Evolutionary conservation across 73 alveolate species (phyloP), one percentile per base, ranked within the genome.

Genomic region (Paramecium octaurelia): DNA sequence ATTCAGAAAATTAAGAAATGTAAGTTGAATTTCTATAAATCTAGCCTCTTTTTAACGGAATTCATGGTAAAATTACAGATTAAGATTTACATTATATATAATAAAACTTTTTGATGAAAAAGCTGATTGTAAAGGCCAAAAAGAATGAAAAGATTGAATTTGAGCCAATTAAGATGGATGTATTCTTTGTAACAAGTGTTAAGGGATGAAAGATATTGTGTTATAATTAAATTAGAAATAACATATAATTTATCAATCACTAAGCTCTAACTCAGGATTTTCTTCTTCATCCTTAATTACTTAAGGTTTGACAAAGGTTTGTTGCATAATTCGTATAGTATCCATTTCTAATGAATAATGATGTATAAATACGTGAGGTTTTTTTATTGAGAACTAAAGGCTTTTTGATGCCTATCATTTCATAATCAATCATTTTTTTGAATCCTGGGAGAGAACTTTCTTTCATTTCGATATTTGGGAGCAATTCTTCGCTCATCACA

Each of bases 371-470:
- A 73, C 46, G 23, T 5, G 87, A 35, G 18, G 40, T 73, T 35
- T 43, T 38, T 40, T 31, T 43, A 12, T n/a, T 36, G 36, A 16
- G 40, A 34, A 38, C 21, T 5, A 8, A 12, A 35, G 87, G 87
- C 18, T 38, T 73, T 73, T 40, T 73, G 6, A 73, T 73, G n/a
- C 87, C 87, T 38, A 34, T 38, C 87, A 73, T 73, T 73, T 36
- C 34, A 73, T 40, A 34, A 36, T 18, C 34, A 64, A 27, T 64
- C 59, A 36, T 40, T 29, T 36, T 40, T 73, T 73, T 29, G 27
- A 73, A 73, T 40, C 87, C 87, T 35, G 59, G 59, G 27, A 31
- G 6, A 27, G 84, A 64, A 14, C 84, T 34, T 31, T 64, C 84
- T 35, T 43, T 38, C 59, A 36, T 40, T 73, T 73, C 87, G 12